Evolutionary conservation across 2,329 filamentous ascomycete genomes (phyloP), one percentile per base, ranked within the genome.

Genomic region (Drechslerella stenobrocha): DNA sequence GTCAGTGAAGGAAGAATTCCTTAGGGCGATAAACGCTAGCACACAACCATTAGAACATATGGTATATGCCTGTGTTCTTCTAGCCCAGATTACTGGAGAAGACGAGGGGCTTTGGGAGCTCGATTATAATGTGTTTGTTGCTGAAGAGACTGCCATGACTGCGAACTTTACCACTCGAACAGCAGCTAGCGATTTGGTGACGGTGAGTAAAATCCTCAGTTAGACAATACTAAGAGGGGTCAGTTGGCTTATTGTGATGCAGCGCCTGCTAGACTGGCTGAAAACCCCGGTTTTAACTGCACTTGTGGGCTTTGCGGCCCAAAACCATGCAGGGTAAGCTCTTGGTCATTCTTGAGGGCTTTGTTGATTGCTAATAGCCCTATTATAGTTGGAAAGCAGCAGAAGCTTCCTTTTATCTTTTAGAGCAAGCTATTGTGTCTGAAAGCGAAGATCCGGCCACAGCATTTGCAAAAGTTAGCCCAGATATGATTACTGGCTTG

Each of bases 81-180:
- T 73, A 77, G 87, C 90, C 9, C 89, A 92, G 71, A 95, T 98
- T 72, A 91, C 88, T 1, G 86, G 84, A 24, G 93, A 98, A 76
- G 93, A 97, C 74, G 90, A 96, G 77, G 90, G 89, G 5, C 78
- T 98, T 7, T 98, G 93, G 93, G 90, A 96, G 72, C 90, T 96
- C 70, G 93, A 98, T 76, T 88, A 95, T 72, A 97, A 95, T 63
- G 83, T 98, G 1, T 98, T 95, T 77, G 81, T 98, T 46, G 92
- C 90, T 0, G 93, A 98, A 77, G 92, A 97, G 78, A 92, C 90
- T 1, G 92, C 90, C 1, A 88, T 96, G 15, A 96, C 90, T 9
- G 89, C 91, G 28, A 97, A 97, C 76, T 98, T 97, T 78, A 96
- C 93, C 0, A 89, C 93, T 11, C 85, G 93, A 71, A 95, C 90